Evolutionary conservation across 345 rosid genomes (phyloP), one percentile per base, ranked within the genome.

Genomic region (Salix dunnii): DNA sequence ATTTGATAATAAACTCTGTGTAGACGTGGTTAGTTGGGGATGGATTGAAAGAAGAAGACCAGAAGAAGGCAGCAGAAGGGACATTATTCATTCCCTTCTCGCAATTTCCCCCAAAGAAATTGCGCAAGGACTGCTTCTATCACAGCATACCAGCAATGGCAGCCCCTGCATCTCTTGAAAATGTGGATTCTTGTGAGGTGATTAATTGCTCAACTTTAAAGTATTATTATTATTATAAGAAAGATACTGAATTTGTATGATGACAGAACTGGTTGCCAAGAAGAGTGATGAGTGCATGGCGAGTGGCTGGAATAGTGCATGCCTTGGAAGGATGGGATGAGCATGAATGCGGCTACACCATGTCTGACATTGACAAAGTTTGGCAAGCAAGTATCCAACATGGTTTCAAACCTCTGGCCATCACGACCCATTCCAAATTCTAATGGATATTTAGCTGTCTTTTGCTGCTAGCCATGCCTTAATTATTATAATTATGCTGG

Each of bases 251-350:
- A 63, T 63, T 23, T 63, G 35, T 28, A n/a, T 25, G 30, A 5
- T 21, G 28, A 13, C 17, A 92, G 92, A 91, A 89, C 72, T 92
- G 94, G 95, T 43, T 91, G 74, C 91, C 90, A 42, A 87, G 95
- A 80, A 88, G 93, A 68, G 93, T 84, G 87, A 89, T 92, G 90
- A 92, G 92, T 58, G 91, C 95, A 16, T 89, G 97, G 89, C 81
- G 90, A 8, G 61, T 81, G 25, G 94, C 88, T 6, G 91, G 91
- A 35, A 87, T 92, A 49, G 84, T 91, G 68, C 97, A 92, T 43
- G 90, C 87, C 4, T 68, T 89, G 33, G 93, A 92, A 81, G 89
- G 82, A 46, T 88, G 89, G 91, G 67, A 82, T 21, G 95, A 86
- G 79, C 82, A 91, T 21, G 95, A 92, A 58, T 89, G 89, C 8